These are phyloP conservation scores for Hyaloscypha bicolor DNA, from an alignment of 495 filamentous ascomycete species.

Conservation along the genomic window DNA sequence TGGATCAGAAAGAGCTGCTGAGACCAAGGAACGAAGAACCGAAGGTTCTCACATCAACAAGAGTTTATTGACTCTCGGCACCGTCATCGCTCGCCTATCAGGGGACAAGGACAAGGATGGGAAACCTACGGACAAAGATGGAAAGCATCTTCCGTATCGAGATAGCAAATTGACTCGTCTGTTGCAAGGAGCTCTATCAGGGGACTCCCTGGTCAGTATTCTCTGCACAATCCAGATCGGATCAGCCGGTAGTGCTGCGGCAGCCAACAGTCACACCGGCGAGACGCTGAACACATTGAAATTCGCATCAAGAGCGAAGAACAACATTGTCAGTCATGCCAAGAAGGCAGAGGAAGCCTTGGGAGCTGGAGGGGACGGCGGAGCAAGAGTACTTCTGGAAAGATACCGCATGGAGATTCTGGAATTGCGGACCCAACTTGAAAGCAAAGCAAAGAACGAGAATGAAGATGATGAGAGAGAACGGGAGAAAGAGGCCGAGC, in stretches of 20 bases:
- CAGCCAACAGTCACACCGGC: conserved; percentile 68
- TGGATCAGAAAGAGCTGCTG: conserved; percentile 92
- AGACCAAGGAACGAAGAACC: conserved; percentile 89
- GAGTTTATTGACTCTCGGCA: conserved; percentile 91
- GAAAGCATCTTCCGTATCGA: conserved; percentile 90
- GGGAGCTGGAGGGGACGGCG: conserved; percentile 73
- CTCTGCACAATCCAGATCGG: conserved; percentile 92
- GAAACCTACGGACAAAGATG: conserved; percentile 74
- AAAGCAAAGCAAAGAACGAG: conserved; percentile 69
- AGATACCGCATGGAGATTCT: conserved; percentile 93
- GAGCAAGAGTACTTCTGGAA: conserved; percentile 85
- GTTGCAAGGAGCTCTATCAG: conserved; percentile 89
- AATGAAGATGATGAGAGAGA: conserved; percentile 70
- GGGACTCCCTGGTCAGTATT: conserved; percentile 93
- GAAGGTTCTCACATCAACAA: conserved; percentile 99
- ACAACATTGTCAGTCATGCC: conserved; percentile 96
- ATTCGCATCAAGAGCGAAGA: conserved; percentile 94
- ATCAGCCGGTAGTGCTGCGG: conserved; percentile 60
- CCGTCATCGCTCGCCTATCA: conserved; percentile 84
- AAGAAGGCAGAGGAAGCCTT: conserved; percentile 93
- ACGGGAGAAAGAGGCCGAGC: conserved; percentile 77
- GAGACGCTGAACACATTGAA: conserved; percentile 97
- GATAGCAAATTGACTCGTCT: conserved; percentile 96
- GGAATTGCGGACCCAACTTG: conserved; percentile 79
- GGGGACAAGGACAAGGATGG: conserved; percentile 83